Evolutionary conservation across 2,329 filamentous ascomycete species (phyloP).

Genomic region (Alternaria gaisen): DNA sequence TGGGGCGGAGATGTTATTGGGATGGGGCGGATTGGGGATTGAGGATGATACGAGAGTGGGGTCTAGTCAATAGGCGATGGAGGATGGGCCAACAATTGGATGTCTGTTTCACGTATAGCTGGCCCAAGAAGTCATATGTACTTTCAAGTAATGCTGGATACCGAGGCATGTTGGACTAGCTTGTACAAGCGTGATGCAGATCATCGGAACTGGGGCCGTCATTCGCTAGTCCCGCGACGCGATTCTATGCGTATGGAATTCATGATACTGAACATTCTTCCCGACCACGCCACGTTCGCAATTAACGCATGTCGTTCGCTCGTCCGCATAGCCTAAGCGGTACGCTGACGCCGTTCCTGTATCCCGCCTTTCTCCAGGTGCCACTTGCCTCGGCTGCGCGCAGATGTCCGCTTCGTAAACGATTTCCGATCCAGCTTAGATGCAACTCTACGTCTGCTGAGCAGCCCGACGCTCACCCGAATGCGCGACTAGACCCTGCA

Average conservation of each 20-base stretch:
- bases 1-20: constrained; percentile 7
- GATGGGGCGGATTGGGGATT: constrained; percentile 3
- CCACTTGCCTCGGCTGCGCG: constrained; percentile 32
- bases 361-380: constrained; percentile 51
- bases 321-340: constrained; percentile 39
- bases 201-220: constrained; percentile 10
- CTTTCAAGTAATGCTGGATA: not conserved
- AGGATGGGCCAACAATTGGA: not conserved
- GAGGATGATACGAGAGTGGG: constrained; percentile 5
- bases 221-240: constrained; percentile 16
- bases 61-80: not conserved
- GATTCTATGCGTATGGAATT: constrained; percentile 8
- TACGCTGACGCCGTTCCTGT: constrained; percentile 57
- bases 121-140: not conserved
- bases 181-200: constrained; percentile 8
- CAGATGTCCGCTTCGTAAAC: constrained; percentile 25
- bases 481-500: constrained; percentile 71
- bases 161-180: constrained; percentile 1
- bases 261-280: not conserved
- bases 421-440: constrained; percentile 31
- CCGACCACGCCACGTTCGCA: constrained; percentile 7
- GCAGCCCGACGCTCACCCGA: constrained; percentile 10
- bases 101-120: not conserved
- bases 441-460: constrained; percentile 38
- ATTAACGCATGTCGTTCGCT: constrained; percentile 43